These are phyloP conservation scores for Fusarium papillatum DNA, from an alignment of 2,329 filamentous ascomycete genomes.

Conservation along the genomic window DNA sequence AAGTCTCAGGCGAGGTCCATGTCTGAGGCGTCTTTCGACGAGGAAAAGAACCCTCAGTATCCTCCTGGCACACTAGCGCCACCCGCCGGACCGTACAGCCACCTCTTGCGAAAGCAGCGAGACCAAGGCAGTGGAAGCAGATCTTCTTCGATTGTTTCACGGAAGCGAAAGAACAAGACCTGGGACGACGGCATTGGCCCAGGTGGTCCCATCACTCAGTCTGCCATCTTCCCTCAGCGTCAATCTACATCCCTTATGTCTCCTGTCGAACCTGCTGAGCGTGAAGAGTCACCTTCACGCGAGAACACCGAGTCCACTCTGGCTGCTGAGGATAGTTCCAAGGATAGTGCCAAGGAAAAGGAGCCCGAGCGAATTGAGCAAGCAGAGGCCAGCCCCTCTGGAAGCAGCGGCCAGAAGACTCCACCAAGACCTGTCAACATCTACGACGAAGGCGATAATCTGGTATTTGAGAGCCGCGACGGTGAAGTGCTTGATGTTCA, in stretches of 20 bases:
- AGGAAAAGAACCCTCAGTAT: constrained; percentile 70
- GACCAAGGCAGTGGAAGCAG: constrained; percentile 78
- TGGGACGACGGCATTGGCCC: constrained; percentile 81
- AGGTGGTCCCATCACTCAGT: constrained; percentile 90
- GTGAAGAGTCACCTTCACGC: constrained; percentile 46
- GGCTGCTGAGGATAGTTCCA: constrained; percentile 48
- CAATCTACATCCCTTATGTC: constrained; percentile 44
- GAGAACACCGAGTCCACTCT: constrained; percentile 52
- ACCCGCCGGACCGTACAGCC: constrained; percentile 63
- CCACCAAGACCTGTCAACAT: constrained; percentile 67
- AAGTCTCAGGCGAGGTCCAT: constrained; percentile 89
- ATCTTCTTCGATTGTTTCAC: constrained; percentile 70
- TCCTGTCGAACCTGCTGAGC: constrained; percentile 41
- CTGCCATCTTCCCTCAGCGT: constrained; percentile 83
- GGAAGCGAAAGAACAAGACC: constrained; percentile 74
- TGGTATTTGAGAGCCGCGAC: constrained; percentile 87
- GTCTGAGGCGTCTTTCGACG: constrained; percentile 81
- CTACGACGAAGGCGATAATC: constrained; percentile 84
- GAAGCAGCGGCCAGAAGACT: constrained; percentile 36
- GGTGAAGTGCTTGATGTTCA: constrained; percentile 86
- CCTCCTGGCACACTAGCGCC: constrained; percentile 81
- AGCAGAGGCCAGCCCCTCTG: constrained; percentile 37
- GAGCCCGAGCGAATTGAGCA: constrained; percentile 42
- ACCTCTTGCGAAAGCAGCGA: constrained; percentile 86
- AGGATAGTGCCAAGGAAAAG: constrained; percentile 50